A percentile compares a stretch with the other conserved stretches of the same genome.
Conservation (phyloP, 2,329 filamentous ascomycete species). For the Pestalotiopsis sp. region DNA sequence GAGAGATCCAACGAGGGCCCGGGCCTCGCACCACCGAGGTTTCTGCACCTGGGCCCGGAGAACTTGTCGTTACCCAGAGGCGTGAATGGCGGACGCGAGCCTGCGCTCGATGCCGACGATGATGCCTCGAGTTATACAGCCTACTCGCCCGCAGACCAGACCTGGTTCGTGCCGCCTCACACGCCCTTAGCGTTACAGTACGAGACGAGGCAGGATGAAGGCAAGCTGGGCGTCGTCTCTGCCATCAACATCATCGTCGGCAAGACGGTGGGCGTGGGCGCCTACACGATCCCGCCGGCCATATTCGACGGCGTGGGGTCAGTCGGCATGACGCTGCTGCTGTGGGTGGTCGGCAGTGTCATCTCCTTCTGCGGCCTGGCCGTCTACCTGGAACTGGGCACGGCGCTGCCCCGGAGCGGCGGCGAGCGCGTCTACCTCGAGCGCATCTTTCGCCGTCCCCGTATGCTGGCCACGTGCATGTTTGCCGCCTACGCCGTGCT, state of each 20-base stretch:
- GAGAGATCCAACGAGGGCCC: slow-evolving; percentile 17
- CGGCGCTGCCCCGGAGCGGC: slow-evolving; percentile 45
- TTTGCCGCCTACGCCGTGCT: slow-evolving; percentile 45
- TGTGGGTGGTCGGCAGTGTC: slow-evolving; percentile 55
- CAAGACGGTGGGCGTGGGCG: slow-evolving; percentile 43
- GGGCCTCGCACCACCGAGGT: slow-evolving; percentile 23
- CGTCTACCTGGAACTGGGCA: slow-evolving; percentile 49
- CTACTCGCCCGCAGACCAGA: slow-evolving; percentile 22
- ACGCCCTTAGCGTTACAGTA: slow-evolving; percentile 18
- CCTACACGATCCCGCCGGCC: slow-evolving; percentile 60
- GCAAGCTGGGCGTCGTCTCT: slow-evolving; percentile 37
- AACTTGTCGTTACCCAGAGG: slow-evolving; percentile 12
- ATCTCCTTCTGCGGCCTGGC: slow-evolving; percentile 48
- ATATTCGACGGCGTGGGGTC: slow-evolving; percentile 57
- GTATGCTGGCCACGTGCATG: slow-evolving; percentile 17
- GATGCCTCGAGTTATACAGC: slow-evolving; percentile 20
- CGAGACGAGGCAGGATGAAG: slow-evolving; percentile 20
- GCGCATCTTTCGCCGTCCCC: slow-evolving; percentile 46
- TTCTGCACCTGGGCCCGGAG: slow-evolving; percentile 9
- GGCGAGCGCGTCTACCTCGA: slow-evolving; percentile 59
- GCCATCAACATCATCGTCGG: slow-evolving; percentile 40
- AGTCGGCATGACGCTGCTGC: slow-evolving; percentile 53
- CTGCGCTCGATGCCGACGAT: slow-evolving; percentile 4
- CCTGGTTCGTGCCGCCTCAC: slow-evolving; percentile 24
- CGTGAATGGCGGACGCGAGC: not conserved